Conservation (phyloP, 1,284 basidiomycete species). For the Rhodotorula sp. region DNA sequence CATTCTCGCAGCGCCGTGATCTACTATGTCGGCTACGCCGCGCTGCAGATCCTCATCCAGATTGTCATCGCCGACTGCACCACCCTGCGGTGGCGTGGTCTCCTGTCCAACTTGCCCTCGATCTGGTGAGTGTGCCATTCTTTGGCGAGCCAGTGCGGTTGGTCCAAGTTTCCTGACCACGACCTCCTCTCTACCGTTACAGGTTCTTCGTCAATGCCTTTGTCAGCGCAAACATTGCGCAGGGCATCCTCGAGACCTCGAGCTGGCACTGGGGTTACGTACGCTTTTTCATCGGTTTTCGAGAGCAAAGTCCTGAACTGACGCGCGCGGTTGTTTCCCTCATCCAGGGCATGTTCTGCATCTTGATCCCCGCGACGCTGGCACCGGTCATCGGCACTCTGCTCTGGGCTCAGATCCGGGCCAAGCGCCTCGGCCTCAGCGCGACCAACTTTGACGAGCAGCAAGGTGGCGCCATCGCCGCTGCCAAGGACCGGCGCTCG, state of each 20-base stretch:
- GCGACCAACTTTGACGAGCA: constrained; percentile 38
- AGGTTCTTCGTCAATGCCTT: constrained; percentile 61
- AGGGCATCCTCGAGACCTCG: constrained; percentile 55
- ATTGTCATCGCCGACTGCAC: constrained; percentile 67
- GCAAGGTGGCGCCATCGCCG: constrained; percentile 21
- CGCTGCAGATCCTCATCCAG: constrained; percentile 67
- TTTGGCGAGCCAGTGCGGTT: too few relatives aligned
- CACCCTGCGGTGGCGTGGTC: constrained; percentile 56
- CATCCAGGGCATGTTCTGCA: constrained; percentile 47
- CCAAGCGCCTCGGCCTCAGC: constrained; percentile 54
- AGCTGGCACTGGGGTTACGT: constrained; percentile 70
- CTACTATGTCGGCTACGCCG: constrained; percentile 55
- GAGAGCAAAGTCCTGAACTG: background rate
- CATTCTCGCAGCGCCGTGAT: constrained; percentile 53
- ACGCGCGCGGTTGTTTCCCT: background rate
- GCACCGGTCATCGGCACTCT: constrained; percentile 50
- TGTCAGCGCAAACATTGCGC: constrained; percentile 64
- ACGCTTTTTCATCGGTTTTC: background rate
- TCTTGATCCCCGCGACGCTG: constrained; percentile 54
- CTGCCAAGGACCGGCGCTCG: constrained; percentile 13
- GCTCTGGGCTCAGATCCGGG: constrained; percentile 66
- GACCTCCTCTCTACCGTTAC: constrained; percentile 41
- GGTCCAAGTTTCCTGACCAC: background rate
- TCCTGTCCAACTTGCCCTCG: constrained; percentile 65
- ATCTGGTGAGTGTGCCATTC: constrained; percentile 56